phyloP scores from a whole-genome alignment of 208 protist genomes.

The Trypanosoma vivax region DNA sequence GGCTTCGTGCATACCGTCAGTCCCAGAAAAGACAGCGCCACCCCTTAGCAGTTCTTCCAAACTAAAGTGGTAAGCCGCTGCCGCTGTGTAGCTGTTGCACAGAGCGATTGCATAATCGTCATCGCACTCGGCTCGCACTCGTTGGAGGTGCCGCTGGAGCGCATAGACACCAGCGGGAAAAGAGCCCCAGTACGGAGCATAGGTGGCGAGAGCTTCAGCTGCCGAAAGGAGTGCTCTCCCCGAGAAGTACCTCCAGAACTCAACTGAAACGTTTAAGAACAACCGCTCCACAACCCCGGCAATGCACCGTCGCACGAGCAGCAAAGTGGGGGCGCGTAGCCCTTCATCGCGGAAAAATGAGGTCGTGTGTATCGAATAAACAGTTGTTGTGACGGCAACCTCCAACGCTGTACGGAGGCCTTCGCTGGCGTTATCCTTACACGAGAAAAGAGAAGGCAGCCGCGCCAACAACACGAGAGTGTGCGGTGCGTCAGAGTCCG shows the following conservation, averaged over 20 bases:
- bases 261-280: constrained; percentile 12
- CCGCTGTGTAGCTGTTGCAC: constrained; percentile 14
- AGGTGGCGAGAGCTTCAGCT: constrained; percentile 21
- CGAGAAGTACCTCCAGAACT: constrained; percentile 32
- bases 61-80: constrained; percentile 8
- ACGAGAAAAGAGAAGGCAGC: constrained; percentile 5
- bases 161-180: constrained; percentile 7
- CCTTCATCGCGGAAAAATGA: constrained; percentile 26
- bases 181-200: constrained; percentile 19
- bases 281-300: constrained; percentile 16
- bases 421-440: constrained; percentile 1
- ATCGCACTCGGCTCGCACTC: neutral
- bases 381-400: constrained; percentile 17
- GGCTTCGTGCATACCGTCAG: neutral
- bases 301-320: constrained; percentile 10
- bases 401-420: constrained; percentile 8
- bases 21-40: neutral
- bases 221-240: constrained; percentile 20
- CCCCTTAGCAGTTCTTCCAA: constrained; percentile 2
- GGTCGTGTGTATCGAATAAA: constrained; percentile 16
- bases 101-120: constrained; percentile 9
- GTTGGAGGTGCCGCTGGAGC: neutral
- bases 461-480: constrained; percentile 5
- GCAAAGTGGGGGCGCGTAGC: neutral
- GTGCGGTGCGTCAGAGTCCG: constrained; percentile 6